A percentile compares a stretch with the other conserved stretches of the same genome.
These are phyloP conservation scores for Teratosphaeria epicoccoides DNA, from an alignment of 2,329 filamentous ascomycete species.

Conservation along the genomic window DNA sequence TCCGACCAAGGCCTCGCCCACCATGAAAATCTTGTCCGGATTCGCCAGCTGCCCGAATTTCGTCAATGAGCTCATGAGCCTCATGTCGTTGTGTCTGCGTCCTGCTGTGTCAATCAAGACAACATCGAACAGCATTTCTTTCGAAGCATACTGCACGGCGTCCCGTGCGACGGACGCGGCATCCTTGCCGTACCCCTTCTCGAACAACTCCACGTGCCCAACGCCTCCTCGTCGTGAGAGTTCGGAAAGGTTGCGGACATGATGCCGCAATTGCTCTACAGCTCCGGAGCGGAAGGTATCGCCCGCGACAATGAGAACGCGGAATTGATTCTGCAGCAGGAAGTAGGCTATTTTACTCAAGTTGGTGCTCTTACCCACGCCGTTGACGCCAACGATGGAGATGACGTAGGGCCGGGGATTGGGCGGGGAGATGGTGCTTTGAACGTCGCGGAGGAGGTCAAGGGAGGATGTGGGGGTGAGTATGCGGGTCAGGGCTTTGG, in stretches of 20 bases:
- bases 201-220: conserved; percentile 78
- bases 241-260: conserved; percentile 87
- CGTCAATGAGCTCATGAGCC: conserved; percentile 91
- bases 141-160: conserved; percentile 68
- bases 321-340: conserved; percentile 91
- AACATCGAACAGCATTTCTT: conserved; percentile 59
- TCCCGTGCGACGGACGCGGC: conserved; percentile 92
- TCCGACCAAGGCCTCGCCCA: conserved; percentile 82
- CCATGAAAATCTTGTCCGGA: conserved; percentile 98
- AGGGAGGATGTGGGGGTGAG: conserved; percentile 90
- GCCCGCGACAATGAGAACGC: conserved; percentile 83
- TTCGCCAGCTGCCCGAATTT: conserved; percentile 95
- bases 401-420: conserved; percentile 85
- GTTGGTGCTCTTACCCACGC: conserved; percentile 96
- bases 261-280: conserved; percentile 91
- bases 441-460: conserved; percentile 88
- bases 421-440: conserved; percentile 55
- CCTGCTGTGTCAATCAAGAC: conserved; percentile 96
- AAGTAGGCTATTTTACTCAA: conserved; percentile 98
- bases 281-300: conserved; percentile 96
- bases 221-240: conserved; percentile 70
- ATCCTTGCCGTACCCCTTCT: conserved; percentile 96
- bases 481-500: conserved; percentile 86
- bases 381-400: conserved; percentile 96
- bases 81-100: conserved; percentile 85